Evolutionary conservation across 1,284 basidiomycete species (phyloP).

Genomic region (Cryptococcus sp.): DNA sequence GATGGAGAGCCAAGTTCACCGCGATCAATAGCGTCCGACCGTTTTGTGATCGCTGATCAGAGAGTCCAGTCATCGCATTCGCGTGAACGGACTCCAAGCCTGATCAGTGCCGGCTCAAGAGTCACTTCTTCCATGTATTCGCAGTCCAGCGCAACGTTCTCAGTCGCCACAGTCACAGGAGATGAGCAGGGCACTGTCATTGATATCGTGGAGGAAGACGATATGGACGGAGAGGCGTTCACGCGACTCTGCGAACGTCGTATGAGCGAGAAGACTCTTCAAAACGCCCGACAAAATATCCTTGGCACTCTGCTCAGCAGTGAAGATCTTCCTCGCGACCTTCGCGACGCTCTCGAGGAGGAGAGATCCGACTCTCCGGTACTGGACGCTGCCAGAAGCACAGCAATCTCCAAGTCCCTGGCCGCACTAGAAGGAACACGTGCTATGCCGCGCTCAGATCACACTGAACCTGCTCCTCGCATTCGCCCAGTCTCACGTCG

Average conservation of each 20-base stretch:
- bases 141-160: slow-evolving; percentile 37
- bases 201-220: slow-evolving; percentile 29
- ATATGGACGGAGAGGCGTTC: slow-evolving; percentile 7
- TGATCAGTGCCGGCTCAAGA: slow-evolving; percentile 40
- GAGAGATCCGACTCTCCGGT: background rate
- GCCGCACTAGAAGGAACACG: slow-evolving; percentile 41
- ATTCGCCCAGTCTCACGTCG: slow-evolving; percentile 9
- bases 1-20: slow-evolving; percentile 8
- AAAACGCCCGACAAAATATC: slow-evolving; percentile 44
- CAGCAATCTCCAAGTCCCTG: slow-evolving; percentile 38
- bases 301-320: slow-evolving; percentile 36
- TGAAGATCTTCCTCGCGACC: slow-evolving; percentile 12
- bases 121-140: slow-evolving; percentile 40
- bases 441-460: background rate
- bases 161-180: slow-evolving; percentile 30
- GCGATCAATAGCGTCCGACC: slow-evolving; percentile 6
- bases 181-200: slow-evolving; percentile 27
- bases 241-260: slow-evolving; percentile 25
- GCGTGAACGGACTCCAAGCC: slow-evolving; percentile 45
- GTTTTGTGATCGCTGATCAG: background rate
- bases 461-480: slow-evolving; percentile 11
- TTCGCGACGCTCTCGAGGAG: background rate
- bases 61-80: slow-evolving; percentile 22
- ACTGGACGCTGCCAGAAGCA: slow-evolving; percentile 28
- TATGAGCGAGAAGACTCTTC: slow-evolving; percentile 44